These are phyloP conservation scores for Pistacia atlantica DNA, from an alignment of 345 rosid genomes.

Conservation along the genomic window DNA sequence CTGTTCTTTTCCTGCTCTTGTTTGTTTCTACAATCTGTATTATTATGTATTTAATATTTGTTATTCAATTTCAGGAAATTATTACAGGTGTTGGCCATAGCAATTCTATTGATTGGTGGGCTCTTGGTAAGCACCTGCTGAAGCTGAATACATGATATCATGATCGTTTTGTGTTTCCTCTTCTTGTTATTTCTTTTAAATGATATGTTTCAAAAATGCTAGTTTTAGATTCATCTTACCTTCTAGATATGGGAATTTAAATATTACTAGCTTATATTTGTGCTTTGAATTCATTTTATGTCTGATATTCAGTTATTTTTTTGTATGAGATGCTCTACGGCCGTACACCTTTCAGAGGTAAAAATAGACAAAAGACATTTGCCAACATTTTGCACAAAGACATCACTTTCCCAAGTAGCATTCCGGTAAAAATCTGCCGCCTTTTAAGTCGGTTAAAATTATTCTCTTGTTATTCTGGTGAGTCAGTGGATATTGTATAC, in stretches of 20 bases:
- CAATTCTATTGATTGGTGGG: slow-evolving; percentile 98
- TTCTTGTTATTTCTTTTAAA: neutral
- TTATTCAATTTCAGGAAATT: slow-evolving; percentile 66
- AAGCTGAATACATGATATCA: neutral
- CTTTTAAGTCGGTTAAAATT: neutral
- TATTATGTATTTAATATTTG: too few relatives aligned
- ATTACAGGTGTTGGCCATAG: slow-evolving; percentile 91
- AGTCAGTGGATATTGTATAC: too few relatives aligned
- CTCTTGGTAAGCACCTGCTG: slow-evolving; percentile 64
- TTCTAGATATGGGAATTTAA: neutral
- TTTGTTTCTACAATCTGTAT: too few relatives aligned
- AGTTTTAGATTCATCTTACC: neutral
- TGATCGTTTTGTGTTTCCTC: neutral
- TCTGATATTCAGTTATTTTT: slow-evolving; percentile 62
- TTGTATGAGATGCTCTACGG: slow-evolving; percentile 97
- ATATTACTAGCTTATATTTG: too few relatives aligned
- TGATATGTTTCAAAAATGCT: neutral
- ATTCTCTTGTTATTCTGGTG: too few relatives aligned
- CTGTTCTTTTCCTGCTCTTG: too few relatives aligned
- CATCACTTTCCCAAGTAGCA: slow-evolving; percentile 95
- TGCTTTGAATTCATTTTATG: slow-evolving; percentile 9
- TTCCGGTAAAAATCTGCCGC: slow-evolving; percentile 50
- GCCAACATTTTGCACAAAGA: slow-evolving; percentile 91
- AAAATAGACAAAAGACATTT: slow-evolving; percentile 96
- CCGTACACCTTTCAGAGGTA: slow-evolving; percentile 95